A percentile compares a stretch with the other conserved stretches of the same genome.
phyloP scores from a whole-genome alignment of 2,329 filamentous ascomycete genomes.

The Exophiala bonariae region DNA sequence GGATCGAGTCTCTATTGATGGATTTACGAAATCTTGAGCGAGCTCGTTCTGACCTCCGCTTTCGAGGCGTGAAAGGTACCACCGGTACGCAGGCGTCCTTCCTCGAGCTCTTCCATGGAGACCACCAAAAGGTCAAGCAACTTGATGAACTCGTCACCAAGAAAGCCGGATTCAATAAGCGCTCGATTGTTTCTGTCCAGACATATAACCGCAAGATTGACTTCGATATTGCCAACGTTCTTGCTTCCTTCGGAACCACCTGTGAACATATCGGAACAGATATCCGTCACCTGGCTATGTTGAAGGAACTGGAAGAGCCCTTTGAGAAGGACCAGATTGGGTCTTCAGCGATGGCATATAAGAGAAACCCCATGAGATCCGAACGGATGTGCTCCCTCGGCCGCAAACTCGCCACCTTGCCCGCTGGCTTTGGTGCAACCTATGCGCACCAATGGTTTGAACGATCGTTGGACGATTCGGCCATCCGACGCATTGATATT shows the following conservation, averaged over 20 bases:
- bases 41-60: conserved; percentile 66
- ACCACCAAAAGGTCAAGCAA: conserved; percentile 61
- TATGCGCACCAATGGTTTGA: conserved; percentile 76
- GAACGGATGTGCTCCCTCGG: conserved; percentile 63
- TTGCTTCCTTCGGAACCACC: conserved; percentile 76
- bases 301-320: conserved; percentile 85
- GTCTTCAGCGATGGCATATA: conserved; percentile 66
- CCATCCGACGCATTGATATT: conserved; percentile 54
- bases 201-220: conserved; percentile 83
- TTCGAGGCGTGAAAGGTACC: conserved; percentile 73
- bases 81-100: conserved; percentile 80
- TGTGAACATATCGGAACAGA: conserved; percentile 73
- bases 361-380: conserved; percentile 58
- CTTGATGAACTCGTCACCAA: conserved; percentile 64
- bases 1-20: conserved; percentile 74
- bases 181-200: conserved; percentile 65
- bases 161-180: conserved; percentile 61
- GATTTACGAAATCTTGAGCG: conserved; percentile 73
- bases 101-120: conserved; percentile 64
- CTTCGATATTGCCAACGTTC: conserved; percentile 74
- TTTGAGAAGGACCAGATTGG: conserved; percentile 80
- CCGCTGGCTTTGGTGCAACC: conserved; percentile 62
- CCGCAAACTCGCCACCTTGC: conserved; percentile 55
- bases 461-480: conserved; percentile 58
- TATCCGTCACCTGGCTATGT: conserved; percentile 70